Evolutionary conservation across 2,329 filamentous ascomycete genomes (phyloP), one percentile per base, ranked within the genome.

Genomic region (Chaetomium strumarium): DNA sequence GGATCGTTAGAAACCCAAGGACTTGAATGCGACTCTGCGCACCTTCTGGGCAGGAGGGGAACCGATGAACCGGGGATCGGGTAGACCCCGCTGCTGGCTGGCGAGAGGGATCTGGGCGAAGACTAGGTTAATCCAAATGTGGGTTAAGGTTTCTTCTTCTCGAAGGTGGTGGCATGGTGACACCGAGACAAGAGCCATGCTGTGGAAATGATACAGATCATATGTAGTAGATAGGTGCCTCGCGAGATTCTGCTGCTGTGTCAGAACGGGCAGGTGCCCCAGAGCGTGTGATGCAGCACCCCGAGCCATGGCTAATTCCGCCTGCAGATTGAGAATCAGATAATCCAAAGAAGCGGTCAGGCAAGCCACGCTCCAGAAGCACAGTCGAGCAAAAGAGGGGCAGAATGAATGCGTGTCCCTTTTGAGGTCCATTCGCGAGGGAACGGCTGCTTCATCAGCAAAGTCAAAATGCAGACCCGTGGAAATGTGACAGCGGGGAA

Each of bases 291-390:
- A 12, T 5, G 31, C 43, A 17, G 43, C 12, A 37, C 6, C 10
- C 33, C 16, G 43, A 24, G 10, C 38, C n/a, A 13, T 19, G 20
- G 39, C 17, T 14, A 19, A 17, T 24, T 44, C n/a, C n/a, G 30
- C 29, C 5, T 12, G 17, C 29, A 11, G 24, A 29, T 34, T 34
- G 33, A n/a, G n/a, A 20, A 17, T 5, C 20, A 10, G n/a, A 20
- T 9, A 8, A 13, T 7, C 36, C 17, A 19, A 54, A 51, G 42
- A 51, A 38, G 48, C 52, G 52, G 52, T 55, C 52, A 55, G 39
- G 29, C 33, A 24, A 14, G 19, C 12, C 11, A 41, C 42, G 24
- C 24, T n/a, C n/a, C 24, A 24, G 7, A 24, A 24, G 24, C 24
- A 24, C 24, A 24, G 24, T 7, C 24, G 4, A n/a, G 30, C 10